phyloP scores from a whole-genome alignment of 2,329 filamentous ascomycete species.

The Penicillium sclerotigenum region DNA sequence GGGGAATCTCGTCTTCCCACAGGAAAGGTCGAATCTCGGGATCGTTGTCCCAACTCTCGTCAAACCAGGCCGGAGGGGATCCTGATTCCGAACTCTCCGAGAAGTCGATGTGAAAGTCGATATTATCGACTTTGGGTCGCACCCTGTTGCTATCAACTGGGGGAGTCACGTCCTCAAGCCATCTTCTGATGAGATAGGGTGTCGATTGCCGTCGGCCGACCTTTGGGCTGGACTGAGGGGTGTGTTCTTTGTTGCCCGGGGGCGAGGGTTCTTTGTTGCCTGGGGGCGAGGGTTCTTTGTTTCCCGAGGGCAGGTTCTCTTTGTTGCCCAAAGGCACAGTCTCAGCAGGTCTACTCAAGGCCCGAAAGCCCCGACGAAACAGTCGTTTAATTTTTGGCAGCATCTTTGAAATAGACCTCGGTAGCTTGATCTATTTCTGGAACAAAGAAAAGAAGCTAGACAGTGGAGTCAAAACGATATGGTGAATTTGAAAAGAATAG shows the following conservation, averaged over 20 bases:
- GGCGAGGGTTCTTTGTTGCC: background rate
- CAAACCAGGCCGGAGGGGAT: background rate
- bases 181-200: background rate
- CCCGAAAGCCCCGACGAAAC: background rate
- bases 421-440: conserved; percentile 2
- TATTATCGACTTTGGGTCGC: background rate
- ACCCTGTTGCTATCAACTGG: background rate
- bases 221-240: background rate
- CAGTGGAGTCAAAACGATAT: background rate
- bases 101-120: background rate
- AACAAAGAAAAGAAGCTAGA: conserved; percentile 3
- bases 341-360: background rate
- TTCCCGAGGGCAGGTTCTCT: background rate
- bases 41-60: background rate
- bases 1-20: background rate
- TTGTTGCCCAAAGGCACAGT: background rate
- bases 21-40: background rate
- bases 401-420: background rate
- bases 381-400: background rate
- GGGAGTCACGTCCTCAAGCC: background rate
- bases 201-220: background rate
- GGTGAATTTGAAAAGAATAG: background rate
- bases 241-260: background rate
- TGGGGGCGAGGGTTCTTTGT: background rate
- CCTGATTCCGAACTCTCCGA: background rate